Evolutionary conservation across 768 basidiomycete species (phyloP), one percentile per base, ranked within the genome.

Genomic region (Xanthoconium purpureum): DNA sequence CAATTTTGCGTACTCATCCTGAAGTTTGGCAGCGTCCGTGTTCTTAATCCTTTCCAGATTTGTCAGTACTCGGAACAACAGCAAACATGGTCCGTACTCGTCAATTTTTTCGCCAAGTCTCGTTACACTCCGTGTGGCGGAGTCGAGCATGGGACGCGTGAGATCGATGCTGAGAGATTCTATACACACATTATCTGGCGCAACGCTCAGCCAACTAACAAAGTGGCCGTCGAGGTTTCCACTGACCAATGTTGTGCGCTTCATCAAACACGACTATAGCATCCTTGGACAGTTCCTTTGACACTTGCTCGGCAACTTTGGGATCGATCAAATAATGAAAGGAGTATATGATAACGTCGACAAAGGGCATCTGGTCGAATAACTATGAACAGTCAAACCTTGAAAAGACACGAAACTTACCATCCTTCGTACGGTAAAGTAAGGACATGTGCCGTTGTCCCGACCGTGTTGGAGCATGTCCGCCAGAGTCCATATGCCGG

Each of bases 241-340:
- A 61, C 79, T 54, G 63, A 94, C 95, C 95, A 50, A 99, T 99
- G 70, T 99, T 99, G 73, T 99, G 97, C 15, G 97, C 97, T 69
- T 99, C 97, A 66, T 99, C 97, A 66, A 99, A 99, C 2, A 99
- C 97, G 38, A 99, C 94, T 51, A 99, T 99, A 32, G 94, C 89
- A 70, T 99, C 97, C 66, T 98, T 98, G 9, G 90, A 91, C 75
- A 99, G 80, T 71, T 99, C 97, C 67, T 93, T 95, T 3, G 97
- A 98, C 14, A 99, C 97, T 75, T 98, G 95, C 64, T 98, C 97
- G 0, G 97, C 97, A 40, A 99, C 95, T 73, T 99, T 99, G 3
- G 97, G 97, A 74, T 99, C 97, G 32, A 99, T 83, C 32, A 99
- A 79, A 71, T 99, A 99, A 72, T 99, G 97, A 74, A 98, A 99